Evolutionary conservation across 2,329 filamentous ascomycete genomes (phyloP).

Genomic region (Chaetothyriales sp.): DNA sequence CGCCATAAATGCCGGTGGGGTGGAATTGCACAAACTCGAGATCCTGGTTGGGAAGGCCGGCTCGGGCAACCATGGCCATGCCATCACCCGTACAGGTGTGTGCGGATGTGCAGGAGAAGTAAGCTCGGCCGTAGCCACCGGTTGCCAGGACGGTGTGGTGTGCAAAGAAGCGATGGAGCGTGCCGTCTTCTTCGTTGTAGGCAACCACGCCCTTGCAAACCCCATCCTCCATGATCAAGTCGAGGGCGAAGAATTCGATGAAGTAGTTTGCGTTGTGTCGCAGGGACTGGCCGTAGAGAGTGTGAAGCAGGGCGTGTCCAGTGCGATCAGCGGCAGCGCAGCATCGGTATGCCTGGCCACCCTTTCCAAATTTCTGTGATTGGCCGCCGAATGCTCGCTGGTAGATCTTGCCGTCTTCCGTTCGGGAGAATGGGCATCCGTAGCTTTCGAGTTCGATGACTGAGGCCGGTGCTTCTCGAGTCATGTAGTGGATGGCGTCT

Average conservation of each 20-base stretch:
- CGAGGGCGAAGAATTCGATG: conserved; percentile 96
- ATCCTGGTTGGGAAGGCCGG: conserved; percentile 96
- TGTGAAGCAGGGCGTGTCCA: conserved; percentile 93
- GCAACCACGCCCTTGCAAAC: conserved; percentile 93
- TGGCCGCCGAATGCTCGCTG: conserved; percentile 98
- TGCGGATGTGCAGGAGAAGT: conserved; percentile 95
- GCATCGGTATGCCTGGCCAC: conserved; percentile 94
- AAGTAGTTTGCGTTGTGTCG: conserved; percentile 99
- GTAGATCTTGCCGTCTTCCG: conserved; percentile 94
- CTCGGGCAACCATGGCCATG: conserved; percentile 98
- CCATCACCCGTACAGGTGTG: conserved; percentile 98
- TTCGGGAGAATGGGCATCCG: conserved; percentile 84
- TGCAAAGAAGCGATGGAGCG: conserved; percentile 88
- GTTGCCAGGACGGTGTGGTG: conserved; percentile 96
- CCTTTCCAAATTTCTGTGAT: conserved; percentile 87
- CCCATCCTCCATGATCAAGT: conserved; percentile 94
- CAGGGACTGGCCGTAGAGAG: conserved; percentile 92
- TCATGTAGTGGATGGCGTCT: conserved; percentile 49
- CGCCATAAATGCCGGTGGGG: conserved; percentile 96
- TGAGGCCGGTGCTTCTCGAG: conserved; percentile 37
- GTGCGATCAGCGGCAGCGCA: conserved; percentile 93
- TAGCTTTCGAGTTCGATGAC: conserved; percentile 73
- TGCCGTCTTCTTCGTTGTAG: conserved; percentile 98
- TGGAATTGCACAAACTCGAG: conserved; percentile 99
- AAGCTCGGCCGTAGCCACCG: conserved; percentile 92